Percentiles rank a stretch among this genome's conserved stretches.
Evolutionary conservation across 2,329 filamentous ascomycete genomes (phyloP).

Genomic region (Neophaeococcomyces aloes): DNA sequence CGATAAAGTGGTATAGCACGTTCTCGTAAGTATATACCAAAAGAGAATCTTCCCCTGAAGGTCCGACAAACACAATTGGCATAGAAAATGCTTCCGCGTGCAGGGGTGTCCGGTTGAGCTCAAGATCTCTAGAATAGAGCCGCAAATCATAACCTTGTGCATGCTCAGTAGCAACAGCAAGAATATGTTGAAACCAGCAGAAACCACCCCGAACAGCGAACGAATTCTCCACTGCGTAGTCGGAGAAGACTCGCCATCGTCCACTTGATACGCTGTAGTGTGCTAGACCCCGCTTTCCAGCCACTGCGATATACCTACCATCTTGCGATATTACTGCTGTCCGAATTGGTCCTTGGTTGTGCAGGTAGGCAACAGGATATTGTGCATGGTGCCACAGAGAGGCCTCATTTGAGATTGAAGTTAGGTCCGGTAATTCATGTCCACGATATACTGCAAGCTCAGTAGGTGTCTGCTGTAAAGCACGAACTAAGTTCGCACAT

Average conservation of each 20-base stretch:
- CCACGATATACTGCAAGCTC: conserved; percentile 88
- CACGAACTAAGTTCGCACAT: conserved; percentile 79
- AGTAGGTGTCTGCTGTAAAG: conserved; percentile 76
- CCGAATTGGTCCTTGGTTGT: conserved; percentile 88
- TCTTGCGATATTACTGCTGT: conserved; percentile 81
- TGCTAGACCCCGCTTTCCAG: conserved; percentile 80
- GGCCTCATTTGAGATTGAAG: conserved; percentile 81
- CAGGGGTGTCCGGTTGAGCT: conserved; percentile 62
- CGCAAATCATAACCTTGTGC: conserved; percentile 74
- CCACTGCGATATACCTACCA: conserved; percentile 89
- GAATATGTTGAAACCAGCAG: conserved; percentile 96
- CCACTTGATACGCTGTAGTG: conserved; percentile 94
- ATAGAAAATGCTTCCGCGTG: conserved; percentile 69
- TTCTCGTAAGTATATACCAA: conserved; percentile 97
- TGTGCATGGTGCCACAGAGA: conserved; percentile 92
- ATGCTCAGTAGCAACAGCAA: conserved; percentile 86
- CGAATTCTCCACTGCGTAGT: conserved; percentile 69
- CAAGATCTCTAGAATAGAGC: conserved; percentile 80
- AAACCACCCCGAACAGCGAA: conserved; percentile 91
- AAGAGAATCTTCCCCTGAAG: conserved; percentile 85
- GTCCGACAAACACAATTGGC: conserved; percentile 79
- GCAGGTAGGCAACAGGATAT: conserved; percentile 71
- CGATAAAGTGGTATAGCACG: conserved; percentile 86
- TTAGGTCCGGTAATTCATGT: conserved; percentile 81
- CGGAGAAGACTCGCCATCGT: conserved; percentile 88